A percentile compares a stretch with the other conserved stretches of the same genome.
Evolutionary conservation across 768 basidiomycete species (phyloP).

Genomic region (Boletus sp.): DNA sequence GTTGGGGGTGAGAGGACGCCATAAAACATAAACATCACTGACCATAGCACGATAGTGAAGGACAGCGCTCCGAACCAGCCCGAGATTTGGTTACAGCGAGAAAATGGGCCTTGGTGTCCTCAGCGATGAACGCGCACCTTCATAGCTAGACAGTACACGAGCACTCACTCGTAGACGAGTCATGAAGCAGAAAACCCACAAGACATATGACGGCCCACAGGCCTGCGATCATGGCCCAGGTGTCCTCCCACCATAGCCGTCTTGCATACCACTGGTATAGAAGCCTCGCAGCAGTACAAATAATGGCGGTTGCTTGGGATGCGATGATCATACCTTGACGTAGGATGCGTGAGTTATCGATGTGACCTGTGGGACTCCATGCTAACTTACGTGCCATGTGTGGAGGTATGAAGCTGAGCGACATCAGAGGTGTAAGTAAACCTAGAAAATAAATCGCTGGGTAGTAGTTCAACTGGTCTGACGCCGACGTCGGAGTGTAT

Average conservation of each 20-base stretch:
- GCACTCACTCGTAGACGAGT: background rate
- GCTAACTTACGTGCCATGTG: background rate
- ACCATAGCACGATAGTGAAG: conserved; percentile 7
- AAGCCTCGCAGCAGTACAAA: conserved; percentile 1
- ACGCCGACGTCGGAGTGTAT: no score
- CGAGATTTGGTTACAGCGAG: background rate
- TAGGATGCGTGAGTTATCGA: no score
- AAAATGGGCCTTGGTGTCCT: background rate
- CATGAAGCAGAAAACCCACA: background rate
- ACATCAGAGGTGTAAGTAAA: background rate
- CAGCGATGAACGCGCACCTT: background rate
- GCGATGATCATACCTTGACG: background rate
- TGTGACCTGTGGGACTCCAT: background rate
- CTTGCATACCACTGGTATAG: conserved; percentile 5
- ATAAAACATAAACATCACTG: background rate
- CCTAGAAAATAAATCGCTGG: background rate
- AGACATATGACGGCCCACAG: background rate
- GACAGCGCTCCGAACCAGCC: background rate
- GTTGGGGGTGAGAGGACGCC: background rate
- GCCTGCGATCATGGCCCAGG: conserved; percentile 3
- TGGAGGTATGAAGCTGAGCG: background rate
- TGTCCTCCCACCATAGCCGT: conserved; percentile 14
- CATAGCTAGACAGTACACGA: background rate
- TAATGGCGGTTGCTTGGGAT: background rate
- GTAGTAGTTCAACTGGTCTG: no score